Evolutionary conservation across 163 green algal species (phyloP), one percentile per base, ranked within the genome.

Genomic region (Prototheca stagnorum): DNA sequence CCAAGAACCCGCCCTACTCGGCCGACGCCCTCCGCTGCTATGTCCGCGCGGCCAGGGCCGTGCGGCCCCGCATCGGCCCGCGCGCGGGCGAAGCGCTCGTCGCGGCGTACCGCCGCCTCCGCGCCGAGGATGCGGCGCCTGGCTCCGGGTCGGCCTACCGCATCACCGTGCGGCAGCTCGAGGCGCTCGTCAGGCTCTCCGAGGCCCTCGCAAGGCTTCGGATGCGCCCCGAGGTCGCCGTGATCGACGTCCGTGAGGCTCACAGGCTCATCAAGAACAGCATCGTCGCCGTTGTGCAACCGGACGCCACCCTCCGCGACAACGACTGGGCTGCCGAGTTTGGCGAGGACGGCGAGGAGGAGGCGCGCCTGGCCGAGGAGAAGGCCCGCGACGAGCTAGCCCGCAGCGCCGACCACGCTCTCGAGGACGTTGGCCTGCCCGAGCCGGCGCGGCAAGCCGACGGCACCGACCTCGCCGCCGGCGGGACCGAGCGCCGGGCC

Each of bases 111-210:
- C 62, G 64, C 41, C 39, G 41, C 7, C 62, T 68, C 39, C 51
- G 62, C 20, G 36, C 33, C 23, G 57, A 64, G 24, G 52, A 67
- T 36, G 57, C 51, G 1, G 51, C 57, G 9, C 62, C 52, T 4
- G 57, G 57, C 23, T 47, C 28, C 35, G 51, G 49, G 21, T 35
- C 61, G 11, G 74, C 80, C 2, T 97, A 96, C 72, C 73, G 87
- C 47, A 95, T 98, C 70, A 98, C 88, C 1, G 86, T 95, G 57
- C 77, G 89, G 37, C 89, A 98, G 78, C 76, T 97, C 61, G 89
- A 98, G 72, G 88, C 86, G 25, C 60, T 98, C 22, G 66, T 98
- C 35, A 73, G 89, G 17, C 65, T 98, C 47, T 88, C 70, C 21
- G 89, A 97, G 71, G 89, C 88, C 28, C 72, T 93, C 47, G 89